Percentiles rank a stretch among this genome's conserved stretches.
Evolutionary conservation across 805 yeast species (phyloP).

Genomic region (Ogataea zsoltii): DNA sequence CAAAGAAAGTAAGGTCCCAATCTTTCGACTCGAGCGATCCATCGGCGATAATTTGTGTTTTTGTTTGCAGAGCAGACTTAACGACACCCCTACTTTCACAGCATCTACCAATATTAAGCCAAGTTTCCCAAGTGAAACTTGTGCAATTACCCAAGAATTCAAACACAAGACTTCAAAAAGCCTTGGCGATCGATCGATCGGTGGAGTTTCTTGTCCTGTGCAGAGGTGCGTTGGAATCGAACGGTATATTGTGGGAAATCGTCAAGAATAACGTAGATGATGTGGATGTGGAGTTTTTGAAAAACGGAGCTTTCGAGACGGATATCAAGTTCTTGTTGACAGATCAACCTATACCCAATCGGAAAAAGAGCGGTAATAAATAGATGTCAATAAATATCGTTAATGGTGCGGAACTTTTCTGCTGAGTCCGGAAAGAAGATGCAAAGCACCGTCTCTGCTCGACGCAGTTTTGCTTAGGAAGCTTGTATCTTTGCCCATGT

Average conservation of each 20-base stretch:
- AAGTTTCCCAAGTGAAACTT: slow-evolving; percentile 54
- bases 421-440: slow-evolving; percentile 4
- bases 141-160: slow-evolving; percentile 59
- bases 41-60: slow-evolving; percentile 41
- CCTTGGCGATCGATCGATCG: slow-evolving; percentile 14
- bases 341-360: slow-evolving; percentile 42
- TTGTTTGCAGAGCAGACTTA: slow-evolving; percentile 52
- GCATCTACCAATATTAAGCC: slow-evolving; percentile 59
- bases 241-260: slow-evolving; percentile 16
- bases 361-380: slow-evolving; percentile 18
- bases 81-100: slow-evolving; percentile 49
- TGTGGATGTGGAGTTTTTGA: slow-evolving; percentile 28
- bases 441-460: slow-evolving; percentile 4
- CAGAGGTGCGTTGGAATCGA: slow-evolving; percentile 13
- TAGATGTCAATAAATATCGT: not conserved
- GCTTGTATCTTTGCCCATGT: slow-evolving; percentile 19
- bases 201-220: slow-evolving; percentile 24
- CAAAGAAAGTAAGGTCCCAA: slow-evolving; percentile 26
- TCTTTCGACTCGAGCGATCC: slow-evolving; percentile 18
- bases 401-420: slow-evolving; percentile 13
- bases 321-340: slow-evolving; percentile 46
- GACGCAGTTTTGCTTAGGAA: not conserved
- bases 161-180: slow-evolving; percentile 18
- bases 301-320: slow-evolving; percentile 22
- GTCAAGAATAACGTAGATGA: slow-evolving; percentile 23